Percentiles rank a stretch among this genome's conserved stretches.
These are phyloP conservation scores for Anacardium occidentale DNA, from an alignment of 345 rosid species.

Conservation along the genomic window DNA sequence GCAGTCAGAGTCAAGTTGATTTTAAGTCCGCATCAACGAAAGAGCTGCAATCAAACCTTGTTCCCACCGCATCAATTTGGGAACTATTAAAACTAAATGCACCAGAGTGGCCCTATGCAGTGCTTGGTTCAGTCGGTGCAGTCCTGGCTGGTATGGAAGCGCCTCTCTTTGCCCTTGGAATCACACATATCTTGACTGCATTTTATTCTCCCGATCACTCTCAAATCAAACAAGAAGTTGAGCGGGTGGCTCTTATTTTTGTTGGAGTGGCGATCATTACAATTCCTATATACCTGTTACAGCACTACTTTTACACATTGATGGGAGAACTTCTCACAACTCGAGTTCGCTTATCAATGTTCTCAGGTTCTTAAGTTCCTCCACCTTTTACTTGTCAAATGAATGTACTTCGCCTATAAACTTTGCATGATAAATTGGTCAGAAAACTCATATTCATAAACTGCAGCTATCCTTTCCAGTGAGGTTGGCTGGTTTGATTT, in stretches of 20 bases:
- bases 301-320: conserved; percentile 71
- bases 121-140: conserved; percentile 81
- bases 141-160: conserved; percentile 68
- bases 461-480: conserved; percentile 70
- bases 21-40: neutral
- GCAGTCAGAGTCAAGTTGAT: conserved; percentile 24
- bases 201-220: conserved; percentile 50
- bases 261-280: conserved; percentile 48
- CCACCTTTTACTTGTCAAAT: neutral
- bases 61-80: conserved; percentile 44
- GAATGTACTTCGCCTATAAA: too few relatives aligned
- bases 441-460: conserved; percentile 19
- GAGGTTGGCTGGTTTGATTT: conserved; percentile 93
- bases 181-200: conserved; percentile 60
- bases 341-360: conserved; percentile 66
- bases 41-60: conserved; percentile 8
- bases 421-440: neutral
- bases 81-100: conserved; percentile 65
- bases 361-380: conserved; percentile 55
- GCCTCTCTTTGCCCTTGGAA: conserved; percentile 70
- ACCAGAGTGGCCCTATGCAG: conserved; percentile 80
- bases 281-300: conserved; percentile 63
- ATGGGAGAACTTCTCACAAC: conserved; percentile 84
- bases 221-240: conserved; percentile 47
- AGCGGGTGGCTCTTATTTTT: conserved; percentile 45